phyloP scores from a whole-genome alignment of 75 land plant species.

The Pinus albicaulis region DNA sequence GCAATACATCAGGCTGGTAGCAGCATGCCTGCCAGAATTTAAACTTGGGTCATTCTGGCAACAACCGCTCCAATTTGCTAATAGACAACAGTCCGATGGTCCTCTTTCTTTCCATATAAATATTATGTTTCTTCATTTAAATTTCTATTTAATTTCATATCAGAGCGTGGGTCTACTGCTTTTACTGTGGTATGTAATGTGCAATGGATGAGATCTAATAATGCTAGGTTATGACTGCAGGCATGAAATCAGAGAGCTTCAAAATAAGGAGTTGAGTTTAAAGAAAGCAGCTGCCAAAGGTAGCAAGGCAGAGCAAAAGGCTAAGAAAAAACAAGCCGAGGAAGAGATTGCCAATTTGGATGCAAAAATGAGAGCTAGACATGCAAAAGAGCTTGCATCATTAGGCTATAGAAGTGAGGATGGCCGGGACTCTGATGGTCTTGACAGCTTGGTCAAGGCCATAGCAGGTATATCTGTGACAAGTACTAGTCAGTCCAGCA shows the following conservation, averaged over 20 bases:
- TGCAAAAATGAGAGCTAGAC: constrained; percentile 59
- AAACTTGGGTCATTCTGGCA: not conserved
- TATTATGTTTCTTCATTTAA: not conserved
- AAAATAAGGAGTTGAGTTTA: constrained; percentile 65
- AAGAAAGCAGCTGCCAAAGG: constrained; percentile 95
- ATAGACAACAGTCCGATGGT: not conserved
- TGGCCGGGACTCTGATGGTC: constrained; percentile 23
- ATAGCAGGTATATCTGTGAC: constrained; percentile 75
- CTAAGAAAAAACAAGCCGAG: constrained; percentile 90
- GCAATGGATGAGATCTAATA: not conserved
- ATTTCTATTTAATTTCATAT: not conserved
- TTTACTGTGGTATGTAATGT: not conserved
- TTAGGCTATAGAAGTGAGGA: constrained; percentile 49
- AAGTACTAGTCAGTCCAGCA: constrained; percentile 25
- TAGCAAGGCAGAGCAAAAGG: constrained; percentile 97
- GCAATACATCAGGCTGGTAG: too few relatives aligned
- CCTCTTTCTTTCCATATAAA: not conserved
- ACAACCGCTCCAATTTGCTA: not conserved
- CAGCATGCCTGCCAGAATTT: not conserved
- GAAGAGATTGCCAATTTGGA: constrained; percentile 75
- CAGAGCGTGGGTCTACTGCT: not conserved
- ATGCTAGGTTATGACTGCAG: constrained; percentile 24
- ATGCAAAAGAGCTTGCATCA: constrained; percentile 76
- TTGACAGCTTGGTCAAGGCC: constrained; percentile 74
- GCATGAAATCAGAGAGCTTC: constrained; percentile 70